Conservation (phyloP, 805 yeast species). For the Starmerella floricola region DNA sequence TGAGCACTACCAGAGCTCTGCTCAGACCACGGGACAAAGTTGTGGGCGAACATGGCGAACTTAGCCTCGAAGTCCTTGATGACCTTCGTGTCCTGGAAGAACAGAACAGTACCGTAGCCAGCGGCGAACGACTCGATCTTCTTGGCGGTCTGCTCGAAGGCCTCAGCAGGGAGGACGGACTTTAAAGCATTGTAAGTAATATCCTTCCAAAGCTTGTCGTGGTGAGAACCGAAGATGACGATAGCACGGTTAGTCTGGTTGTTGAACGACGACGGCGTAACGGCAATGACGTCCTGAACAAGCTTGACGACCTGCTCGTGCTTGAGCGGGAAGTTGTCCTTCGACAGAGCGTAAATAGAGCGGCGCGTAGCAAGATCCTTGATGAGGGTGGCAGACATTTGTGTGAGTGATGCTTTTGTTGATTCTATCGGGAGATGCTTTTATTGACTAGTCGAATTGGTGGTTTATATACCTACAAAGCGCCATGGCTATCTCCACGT, state of each 20-base stretch:
- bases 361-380: slow-evolving; percentile 32
- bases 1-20: slow-evolving; percentile 38
- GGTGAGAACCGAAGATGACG: slow-evolving; percentile 36
- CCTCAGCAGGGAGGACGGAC: slow-evolving; percentile 31
- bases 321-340: slow-evolving; percentile 35
- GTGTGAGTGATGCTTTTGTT: too few species aligned
- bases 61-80: slow-evolving; percentile 34
- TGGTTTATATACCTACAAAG: too few species aligned
- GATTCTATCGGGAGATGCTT: too few species aligned
- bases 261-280: slow-evolving; percentile 43
- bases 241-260: slow-evolving; percentile 41
- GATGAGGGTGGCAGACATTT: slow-evolving; percentile 14
- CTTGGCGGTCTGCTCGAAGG: slow-evolving; percentile 33
- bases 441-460: too few species aligned
- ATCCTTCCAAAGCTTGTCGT: slow-evolving; percentile 36
- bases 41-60: slow-evolving; percentile 35
- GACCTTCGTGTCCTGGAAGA: slow-evolving; percentile 36
- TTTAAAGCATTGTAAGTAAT: slow-evolving; percentile 28
- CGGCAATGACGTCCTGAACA: slow-evolving; percentile 36
- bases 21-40: slow-evolving; percentile 39
- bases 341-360: slow-evolving; percentile 37
- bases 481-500: not conserved
- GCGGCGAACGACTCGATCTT: slow-evolving; percentile 34
- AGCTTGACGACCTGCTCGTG: slow-evolving; percentile 32
- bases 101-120: slow-evolving; percentile 39